phyloP scores from a whole-genome alignment of 2,329 filamentous ascomycete species.

The Aureobasidium sp. region DNA sequence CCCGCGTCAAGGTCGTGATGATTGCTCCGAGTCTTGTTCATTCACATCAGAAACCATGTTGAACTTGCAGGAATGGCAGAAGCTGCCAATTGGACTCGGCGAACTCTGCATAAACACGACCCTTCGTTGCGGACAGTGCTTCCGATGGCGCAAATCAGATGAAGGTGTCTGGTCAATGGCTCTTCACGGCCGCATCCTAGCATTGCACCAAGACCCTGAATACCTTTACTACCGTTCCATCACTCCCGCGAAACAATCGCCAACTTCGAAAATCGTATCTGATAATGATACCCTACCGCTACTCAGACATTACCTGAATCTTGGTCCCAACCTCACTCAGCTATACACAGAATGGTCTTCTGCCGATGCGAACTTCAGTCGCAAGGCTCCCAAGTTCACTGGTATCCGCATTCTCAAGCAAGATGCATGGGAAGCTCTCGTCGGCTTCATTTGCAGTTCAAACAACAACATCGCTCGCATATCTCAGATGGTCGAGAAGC shows the following conservation, averaged over 20 bases:
- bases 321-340: slow-evolving; percentile 61
- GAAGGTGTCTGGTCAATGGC: slow-evolving; percentile 84
- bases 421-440: slow-evolving; percentile 89
- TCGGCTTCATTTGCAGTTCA: slow-evolving; percentile 96
- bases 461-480: slow-evolving; percentile 98
- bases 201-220: slow-evolving; percentile 70
- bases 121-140: slow-evolving; percentile 89
- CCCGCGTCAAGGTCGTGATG: slow-evolving; percentile 1
- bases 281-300: slow-evolving; percentile 64
- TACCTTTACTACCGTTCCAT: slow-evolving; percentile 73
- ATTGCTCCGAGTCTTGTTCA: background rate
- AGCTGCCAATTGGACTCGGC: slow-evolving; percentile 69
- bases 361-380: slow-evolving; percentile 79
- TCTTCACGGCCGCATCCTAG: slow-evolving; percentile 75
- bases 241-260: slow-evolving; percentile 34
- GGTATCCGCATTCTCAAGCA: slow-evolving; percentile 90
- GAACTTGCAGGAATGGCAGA: slow-evolving; percentile 70
- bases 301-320: slow-evolving; percentile 77
- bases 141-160: slow-evolving; percentile 76
- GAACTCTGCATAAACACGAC: slow-evolving; percentile 95
- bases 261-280: slow-evolving; percentile 18
- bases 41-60: slow-evolving; percentile 15
- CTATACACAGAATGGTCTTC: slow-evolving; percentile 84
- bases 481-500: slow-evolving; percentile 90
- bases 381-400: slow-evolving; percentile 76